Base-by-base conservation (phyloP, 208 protist genomes). In the Naegleria fowleri region DNA sequence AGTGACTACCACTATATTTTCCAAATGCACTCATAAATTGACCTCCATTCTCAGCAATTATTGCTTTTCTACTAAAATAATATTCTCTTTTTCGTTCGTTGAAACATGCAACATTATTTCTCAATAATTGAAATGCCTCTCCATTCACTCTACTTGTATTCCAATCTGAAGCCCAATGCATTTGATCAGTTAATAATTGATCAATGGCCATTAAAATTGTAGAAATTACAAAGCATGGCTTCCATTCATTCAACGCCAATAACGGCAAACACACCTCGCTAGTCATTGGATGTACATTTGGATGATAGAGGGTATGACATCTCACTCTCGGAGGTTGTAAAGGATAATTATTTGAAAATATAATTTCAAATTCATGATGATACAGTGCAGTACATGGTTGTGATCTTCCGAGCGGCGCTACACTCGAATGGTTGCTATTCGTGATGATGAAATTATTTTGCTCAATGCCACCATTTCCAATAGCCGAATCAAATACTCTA, bases 301-400 rank as follows among this genome's bases (percentile, higher is more conserved):
- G 86, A 40, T 89, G 86, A 67, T 75, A 89, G 6, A 89, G 39
- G 15, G 39, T 39, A 41, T 67, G n/a, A 67, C 48, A 67, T 29
- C 59, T 89, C 2, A 89, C 51, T 41, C 40, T 40, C 41, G 86
- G 86, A 19, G 86, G 86, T 55, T 89, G 19, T 22, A 89, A 59
- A 40, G 86, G 86, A 89, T 89, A 89, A 29, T 15, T 67, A 29
- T 67, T 15, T 22, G 55, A 4, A 29, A 67, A 67, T 67, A 1
- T 4, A 67, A 67, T 67, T 67, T 29, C 19, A 67, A 67, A 67
- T 29, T 67, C 22, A 19, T 67, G 22, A 19, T 29, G 19, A 67
- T 13, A 29, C 22, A 15, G 19, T n/a, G n/a, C n/a, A n/a, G n/a
- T n/a, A n/a, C n/a, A n/a, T 29, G 11, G 2, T 29, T 0, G 22